Percentiles rank a stretch among this genome's conserved stretches.
These are phyloP conservation scores for Trichoderma breve DNA, from an alignment of 2,329 filamentous ascomycete genomes.

Conservation along the genomic window DNA sequence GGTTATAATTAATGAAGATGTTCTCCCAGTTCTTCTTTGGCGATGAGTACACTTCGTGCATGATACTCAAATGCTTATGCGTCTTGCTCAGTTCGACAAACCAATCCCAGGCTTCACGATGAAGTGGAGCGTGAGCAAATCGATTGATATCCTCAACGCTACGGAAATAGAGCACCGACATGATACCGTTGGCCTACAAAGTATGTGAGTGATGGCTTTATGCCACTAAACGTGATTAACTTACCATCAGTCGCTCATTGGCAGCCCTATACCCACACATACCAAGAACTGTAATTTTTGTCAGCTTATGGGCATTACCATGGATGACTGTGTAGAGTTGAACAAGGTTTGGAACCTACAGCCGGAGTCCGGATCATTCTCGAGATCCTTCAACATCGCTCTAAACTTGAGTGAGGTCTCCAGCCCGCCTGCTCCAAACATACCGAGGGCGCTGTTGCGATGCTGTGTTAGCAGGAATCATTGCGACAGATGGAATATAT, in stretches of 20 bases:
- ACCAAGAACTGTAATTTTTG: background rate
- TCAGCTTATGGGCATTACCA: background rate
- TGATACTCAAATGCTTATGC: constrained; percentile 42
- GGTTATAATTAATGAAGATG: constrained; percentile 39
- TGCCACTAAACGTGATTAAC: background rate
- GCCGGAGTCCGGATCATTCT: background rate
- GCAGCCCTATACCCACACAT: background rate
- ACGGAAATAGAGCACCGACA: constrained; percentile 48
- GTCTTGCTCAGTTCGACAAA: constrained; percentile 36
- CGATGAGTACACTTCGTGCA: constrained; percentile 47
- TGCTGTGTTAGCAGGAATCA: background rate
- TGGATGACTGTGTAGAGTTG: no score
- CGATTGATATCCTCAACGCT: constrained; percentile 42
- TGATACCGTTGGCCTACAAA: constrained; percentile 32
- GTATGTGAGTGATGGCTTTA: background rate
- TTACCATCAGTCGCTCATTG: constrained; percentile 9
- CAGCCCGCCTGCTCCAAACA: constrained; percentile 1
- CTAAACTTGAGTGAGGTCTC: background rate
- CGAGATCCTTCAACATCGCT: background rate
- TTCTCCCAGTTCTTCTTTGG: constrained; percentile 44
- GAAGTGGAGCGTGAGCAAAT: constrained; percentile 44
- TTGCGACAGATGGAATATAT: background rate
- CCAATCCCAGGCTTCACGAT: constrained; percentile 47
- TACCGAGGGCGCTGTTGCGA: constrained; percentile 1
- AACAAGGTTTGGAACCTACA: background rate